phyloP scores from a whole-genome alignment of 495 filamentous ascomycete species.

The Neurospora hispaniola region DNA sequence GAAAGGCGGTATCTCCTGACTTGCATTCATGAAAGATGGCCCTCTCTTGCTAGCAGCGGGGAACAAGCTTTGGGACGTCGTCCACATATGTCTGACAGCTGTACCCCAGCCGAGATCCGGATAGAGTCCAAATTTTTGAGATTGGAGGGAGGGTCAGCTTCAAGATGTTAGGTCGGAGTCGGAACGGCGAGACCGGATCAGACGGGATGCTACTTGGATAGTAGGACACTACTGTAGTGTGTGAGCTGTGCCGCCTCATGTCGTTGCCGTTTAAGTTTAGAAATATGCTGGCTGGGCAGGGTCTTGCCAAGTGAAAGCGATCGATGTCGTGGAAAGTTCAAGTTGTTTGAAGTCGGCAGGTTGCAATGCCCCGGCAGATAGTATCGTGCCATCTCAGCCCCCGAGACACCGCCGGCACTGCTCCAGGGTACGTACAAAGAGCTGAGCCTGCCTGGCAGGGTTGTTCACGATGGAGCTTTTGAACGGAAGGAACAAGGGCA shows the following conservation, averaged over 20 bases:
- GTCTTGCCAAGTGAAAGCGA: too few species aligned
- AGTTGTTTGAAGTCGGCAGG: background rate
- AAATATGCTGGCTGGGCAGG: background rate
- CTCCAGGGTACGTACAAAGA: background rate
- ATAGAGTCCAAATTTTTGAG: background rate
- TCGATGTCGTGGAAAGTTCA: too few species aligned
- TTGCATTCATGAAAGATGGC: background rate
- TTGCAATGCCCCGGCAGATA: background rate
- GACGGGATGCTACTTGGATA: background rate
- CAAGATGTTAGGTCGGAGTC: background rate
- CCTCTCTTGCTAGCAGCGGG: background rate
- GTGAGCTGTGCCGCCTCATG: background rate
- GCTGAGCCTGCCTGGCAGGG: background rate
- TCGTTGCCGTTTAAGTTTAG: background rate
- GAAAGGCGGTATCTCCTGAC: background rate
- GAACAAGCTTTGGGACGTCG: background rate
- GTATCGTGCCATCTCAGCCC: background rate
- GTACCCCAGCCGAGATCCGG: background rate
- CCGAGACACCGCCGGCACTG: background rate
- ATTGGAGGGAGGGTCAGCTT: background rate
- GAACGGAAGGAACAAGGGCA: background rate
- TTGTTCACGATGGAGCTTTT: background rate
- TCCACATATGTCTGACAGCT: background rate
- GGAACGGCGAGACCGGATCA: background rate
- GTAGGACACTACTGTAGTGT: background rate